Conservation (phyloP, 2,329 filamentous ascomycete species). For the Ceratocystis eucalypticola region DNA sequence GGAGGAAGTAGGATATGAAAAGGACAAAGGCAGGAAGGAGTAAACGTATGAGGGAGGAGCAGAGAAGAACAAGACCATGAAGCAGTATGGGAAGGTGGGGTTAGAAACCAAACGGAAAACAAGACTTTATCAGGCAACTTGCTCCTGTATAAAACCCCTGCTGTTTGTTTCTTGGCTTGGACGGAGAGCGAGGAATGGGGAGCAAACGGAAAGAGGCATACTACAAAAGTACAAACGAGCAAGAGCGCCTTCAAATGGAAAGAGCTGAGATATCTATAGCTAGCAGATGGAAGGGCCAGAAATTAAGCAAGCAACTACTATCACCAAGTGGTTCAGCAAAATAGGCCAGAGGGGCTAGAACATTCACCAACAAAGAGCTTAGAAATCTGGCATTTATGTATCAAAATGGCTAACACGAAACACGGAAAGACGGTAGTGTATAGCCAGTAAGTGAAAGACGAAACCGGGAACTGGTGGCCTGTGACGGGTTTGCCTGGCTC, state of each 20-base stretch:
- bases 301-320: background rate
- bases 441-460: background rate
- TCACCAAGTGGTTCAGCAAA: background rate
- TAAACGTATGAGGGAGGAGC: background rate
- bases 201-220: background rate
- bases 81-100: background rate
- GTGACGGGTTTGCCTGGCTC: background rate
- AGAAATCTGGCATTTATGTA: background rate
- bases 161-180: background rate
- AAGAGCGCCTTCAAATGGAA: too few relatives aligned
- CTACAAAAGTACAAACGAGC: background rate
- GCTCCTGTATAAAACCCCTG: background rate
- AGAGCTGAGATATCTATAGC: too few relatives aligned
- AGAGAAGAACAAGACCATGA: background rate
- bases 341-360: background rate
- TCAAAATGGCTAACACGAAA: background rate
- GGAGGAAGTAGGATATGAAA: background rate
- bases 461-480: background rate
- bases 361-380: background rate
- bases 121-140: background rate
- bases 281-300: too few relatives aligned
- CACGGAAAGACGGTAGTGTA: background rate
- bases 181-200: background rate
- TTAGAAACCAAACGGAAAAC: background rate
- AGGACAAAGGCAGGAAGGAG: background rate